Evolutionary conservation across 768 basidiomycete genomes (phyloP).

Genomic region (Leccinum boreale): DNA sequence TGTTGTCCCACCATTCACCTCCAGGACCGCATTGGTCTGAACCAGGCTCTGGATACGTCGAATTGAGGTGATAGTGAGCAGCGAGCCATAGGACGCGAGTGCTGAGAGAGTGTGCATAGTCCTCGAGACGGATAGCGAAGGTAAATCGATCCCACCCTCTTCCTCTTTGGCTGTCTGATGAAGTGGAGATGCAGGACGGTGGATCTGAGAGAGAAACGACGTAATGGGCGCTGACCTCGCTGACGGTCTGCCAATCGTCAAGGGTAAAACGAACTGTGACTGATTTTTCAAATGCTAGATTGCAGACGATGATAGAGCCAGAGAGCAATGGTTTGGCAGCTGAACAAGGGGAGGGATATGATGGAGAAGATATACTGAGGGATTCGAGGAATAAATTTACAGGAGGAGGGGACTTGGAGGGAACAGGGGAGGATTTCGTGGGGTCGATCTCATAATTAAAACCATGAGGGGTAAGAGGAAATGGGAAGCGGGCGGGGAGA

Average conservation of each 20-base stretch:
- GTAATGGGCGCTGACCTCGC: slow-evolving; percentile 68
- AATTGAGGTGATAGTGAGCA: slow-evolving; percentile 43
- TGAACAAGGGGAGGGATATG: slow-evolving; percentile 1
- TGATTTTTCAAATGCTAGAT: slow-evolving; percentile 82
- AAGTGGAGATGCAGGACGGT: slow-evolving; percentile 28
- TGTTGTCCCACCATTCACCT: slow-evolving; percentile 96
- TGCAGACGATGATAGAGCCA: slow-evolving; percentile 81
- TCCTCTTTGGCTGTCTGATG: neutral
- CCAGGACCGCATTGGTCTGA: slow-evolving; percentile 36
- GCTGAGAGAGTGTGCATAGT: slow-evolving; percentile 52
- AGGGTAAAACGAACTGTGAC: slow-evolving; percentile 87
- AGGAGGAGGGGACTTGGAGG: neutral
- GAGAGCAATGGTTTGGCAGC: slow-evolving; percentile 41
- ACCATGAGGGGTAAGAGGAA: slow-evolving; percentile 20
- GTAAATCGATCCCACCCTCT: slow-evolving; percentile 54
- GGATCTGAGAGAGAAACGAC: slow-evolving; percentile 38
- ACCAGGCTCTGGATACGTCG: slow-evolving; percentile 17
- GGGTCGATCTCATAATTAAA: slow-evolving; percentile 23
- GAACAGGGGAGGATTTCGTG: slow-evolving; percentile 12
- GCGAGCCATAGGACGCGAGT: slow-evolving; percentile 60
- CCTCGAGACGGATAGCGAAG: slow-evolving; percentile 68
- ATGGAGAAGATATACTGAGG: slow-evolving; percentile 24
- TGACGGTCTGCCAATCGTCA: slow-evolving; percentile 92
- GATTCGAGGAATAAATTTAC: slow-evolving; percentile 40
- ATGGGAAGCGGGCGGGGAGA: slow-evolving; percentile 15